Evolutionary conservation across 2,329 filamentous ascomycete genomes (phyloP), one percentile per base, ranked within the genome.

Genomic region (Cladosporium oxysporum): DNA sequence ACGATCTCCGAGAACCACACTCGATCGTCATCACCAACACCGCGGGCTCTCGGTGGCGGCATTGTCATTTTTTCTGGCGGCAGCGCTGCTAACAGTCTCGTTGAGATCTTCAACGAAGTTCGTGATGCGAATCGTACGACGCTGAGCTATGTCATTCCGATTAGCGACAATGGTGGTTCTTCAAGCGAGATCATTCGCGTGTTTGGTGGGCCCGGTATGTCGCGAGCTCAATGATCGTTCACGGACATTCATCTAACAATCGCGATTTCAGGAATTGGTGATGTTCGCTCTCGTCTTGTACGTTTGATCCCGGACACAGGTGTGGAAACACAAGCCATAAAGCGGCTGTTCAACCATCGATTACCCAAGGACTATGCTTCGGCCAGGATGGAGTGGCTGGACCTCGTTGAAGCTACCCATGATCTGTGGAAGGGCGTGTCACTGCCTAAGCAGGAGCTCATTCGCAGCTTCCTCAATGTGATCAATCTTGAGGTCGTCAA

Each of bases 111-210:
- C 79, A 89, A 84, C 66, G 78, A 80, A 26, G 79, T 87, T 5
- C 78, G 81, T 31, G 79, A 88, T 68, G 88, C 84, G 71, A 91
- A 90, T 68, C 79, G 84, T 49, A 90, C 90, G 74, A 82, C 85
- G 2, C 80, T 96, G 50, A 92, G 87, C 79, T 96, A 96, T 77
- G 88, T 97, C 66, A 96, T 98, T 62, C 94, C 94, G 41, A 97
- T 97, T 76, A 95, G 91, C 70, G 94, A 98, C 80, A 98, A 98
- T 79, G 94, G 94, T 58, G 94, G 94, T 47, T 96, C 91, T 72
- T 96, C 93, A 2, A 96, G 92, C 53, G 94, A 98, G 81, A 83
- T 97, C 73, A 96, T 97, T 70, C 87, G 95, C 41, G 93, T 98
- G 41, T 95, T 98, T 79, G 95, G 94, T 16, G 95, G 95, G 1